Evolutionary conservation across 352 stramenopile genomes (phyloP), one percentile per base, ranked within the genome.

Genomic region (Globisporangium echinulatum): DNA sequence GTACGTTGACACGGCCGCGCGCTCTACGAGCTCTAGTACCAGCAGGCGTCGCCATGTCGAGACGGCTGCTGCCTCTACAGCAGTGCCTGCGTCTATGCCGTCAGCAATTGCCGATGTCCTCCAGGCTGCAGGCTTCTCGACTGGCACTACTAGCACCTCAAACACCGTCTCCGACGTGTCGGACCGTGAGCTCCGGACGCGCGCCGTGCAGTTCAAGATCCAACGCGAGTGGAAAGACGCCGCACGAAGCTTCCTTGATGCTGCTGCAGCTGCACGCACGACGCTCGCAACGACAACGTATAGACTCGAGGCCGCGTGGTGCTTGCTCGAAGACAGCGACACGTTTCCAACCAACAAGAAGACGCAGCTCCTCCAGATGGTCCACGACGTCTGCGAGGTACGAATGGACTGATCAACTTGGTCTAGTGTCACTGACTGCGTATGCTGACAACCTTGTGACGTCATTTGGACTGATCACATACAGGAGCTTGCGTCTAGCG

Each of bases 151-250:
- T 36, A 70, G 52, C 8, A 49, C 7, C 7, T 14, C 7, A 44
- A 44, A 8, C 46, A 9, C 52, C 15, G 25, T 2, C 25, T 57
- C 4, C 66, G 63, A 67, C 64, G 53, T 75, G 14, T 77, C 76
- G 37, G 78, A 87, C 54, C 71, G 74, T 17, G 69, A 79, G 37
- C 61, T 91, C 39, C 68, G 74, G 58, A 76, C 75, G 4, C 84
- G 79, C 49, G 82, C 82, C 6, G 69, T 89, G 49, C 77, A 91
- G 52, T 74, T 64, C 54, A 91, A 88, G 71, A 71, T 91, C 46
- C 69, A 67, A n/a, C 82, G 79, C 46, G 79, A 89, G 43, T 91
- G 82, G 82, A 82, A 77, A 47, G 64, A 81, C 37, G 82, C 82
- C 7, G 67, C 74, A 3, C 57, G 46, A 38, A 63, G 72, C 25